phyloP scores from a whole-genome alignment of 495 filamentous ascomycete species.

The Xylaria telfairii region DNA sequence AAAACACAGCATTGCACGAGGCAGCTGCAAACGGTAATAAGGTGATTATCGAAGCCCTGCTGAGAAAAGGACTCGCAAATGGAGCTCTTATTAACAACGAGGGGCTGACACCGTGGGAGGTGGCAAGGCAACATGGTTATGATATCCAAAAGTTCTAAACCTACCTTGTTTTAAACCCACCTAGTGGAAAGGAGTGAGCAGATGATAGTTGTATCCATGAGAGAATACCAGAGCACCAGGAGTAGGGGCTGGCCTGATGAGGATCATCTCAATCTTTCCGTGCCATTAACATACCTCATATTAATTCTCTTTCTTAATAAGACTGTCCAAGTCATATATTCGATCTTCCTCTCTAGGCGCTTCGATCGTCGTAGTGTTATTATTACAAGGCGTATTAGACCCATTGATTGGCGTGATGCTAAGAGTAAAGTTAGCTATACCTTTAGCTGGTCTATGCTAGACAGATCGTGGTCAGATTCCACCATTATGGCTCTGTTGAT shows the following conservation, averaged over 20 bases:
- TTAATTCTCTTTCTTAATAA: background rate
- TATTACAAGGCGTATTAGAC: too few relatives aligned
- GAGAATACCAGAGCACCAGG: too few relatives aligned
- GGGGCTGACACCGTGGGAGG: background rate
- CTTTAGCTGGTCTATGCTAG: background rate
- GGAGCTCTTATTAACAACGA: background rate
- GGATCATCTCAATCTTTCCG: background rate
- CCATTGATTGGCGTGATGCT: background rate
- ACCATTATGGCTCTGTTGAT: background rate
- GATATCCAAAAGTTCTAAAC: background rate
- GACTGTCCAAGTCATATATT: background rate
- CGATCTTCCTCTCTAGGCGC: background rate
- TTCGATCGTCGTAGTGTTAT: background rate
- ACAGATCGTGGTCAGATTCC: background rate
- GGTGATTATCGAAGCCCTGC: background rate
- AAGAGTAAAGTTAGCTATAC: background rate
- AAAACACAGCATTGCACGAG: constrained; percentile 1
- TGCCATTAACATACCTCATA: background rate
- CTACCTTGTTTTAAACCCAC: too few relatives aligned
- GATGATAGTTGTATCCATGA: too few relatives aligned
- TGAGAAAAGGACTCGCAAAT: background rate
- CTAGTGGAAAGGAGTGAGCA: too few relatives aligned
- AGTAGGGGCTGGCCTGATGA: background rate
- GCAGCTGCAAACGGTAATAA: background rate
- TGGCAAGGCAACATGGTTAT: background rate